Percentiles rank a stretch among this genome's conserved stretches.
Conservation (phyloP, 345 rosid genomes). For the Citrus sp. region DNA sequence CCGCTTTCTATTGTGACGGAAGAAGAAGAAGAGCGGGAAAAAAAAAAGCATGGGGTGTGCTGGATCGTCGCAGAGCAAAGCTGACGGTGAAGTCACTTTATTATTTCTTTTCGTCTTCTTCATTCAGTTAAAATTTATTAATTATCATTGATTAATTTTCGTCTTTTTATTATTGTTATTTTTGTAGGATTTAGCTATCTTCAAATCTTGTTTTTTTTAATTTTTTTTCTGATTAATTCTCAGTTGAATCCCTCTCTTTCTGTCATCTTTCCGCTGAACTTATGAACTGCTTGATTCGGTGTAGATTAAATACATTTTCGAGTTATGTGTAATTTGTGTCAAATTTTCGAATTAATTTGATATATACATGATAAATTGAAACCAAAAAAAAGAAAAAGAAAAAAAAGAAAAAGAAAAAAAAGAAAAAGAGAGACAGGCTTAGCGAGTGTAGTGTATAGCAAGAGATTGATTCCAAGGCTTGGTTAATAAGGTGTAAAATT, state of each 20-base stretch:
- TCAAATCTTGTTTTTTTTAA: no score
- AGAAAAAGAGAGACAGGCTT: background rate
- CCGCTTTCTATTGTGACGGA: background rate
- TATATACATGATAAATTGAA: background rate
- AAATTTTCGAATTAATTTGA: background rate
- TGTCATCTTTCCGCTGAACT: background rate
- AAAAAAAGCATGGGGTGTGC: slow-evolving; percentile 59
- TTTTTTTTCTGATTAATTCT: background rate
- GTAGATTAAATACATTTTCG: background rate
- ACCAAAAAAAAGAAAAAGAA: no score
- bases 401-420: no score
- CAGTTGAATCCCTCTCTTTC: no score
- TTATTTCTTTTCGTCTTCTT: background rate
- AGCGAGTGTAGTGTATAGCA: background rate
- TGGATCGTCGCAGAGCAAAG: slow-evolving; percentile 69
- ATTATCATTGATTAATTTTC: no score
- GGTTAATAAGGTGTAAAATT: background rate
- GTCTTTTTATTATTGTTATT: no score
- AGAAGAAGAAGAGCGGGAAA: no score
- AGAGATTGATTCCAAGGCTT: background rate
- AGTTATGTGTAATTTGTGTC: background rate
- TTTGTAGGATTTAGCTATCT: no score
- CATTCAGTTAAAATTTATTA: background rate
- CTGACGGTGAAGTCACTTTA: slow-evolving; percentile 40
- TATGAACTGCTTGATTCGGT: background rate